These are phyloP conservation scores for Fusarium hostae DNA, from an alignment of 2,329 filamentous ascomycete genomes.

Conservation along the genomic window DNA sequence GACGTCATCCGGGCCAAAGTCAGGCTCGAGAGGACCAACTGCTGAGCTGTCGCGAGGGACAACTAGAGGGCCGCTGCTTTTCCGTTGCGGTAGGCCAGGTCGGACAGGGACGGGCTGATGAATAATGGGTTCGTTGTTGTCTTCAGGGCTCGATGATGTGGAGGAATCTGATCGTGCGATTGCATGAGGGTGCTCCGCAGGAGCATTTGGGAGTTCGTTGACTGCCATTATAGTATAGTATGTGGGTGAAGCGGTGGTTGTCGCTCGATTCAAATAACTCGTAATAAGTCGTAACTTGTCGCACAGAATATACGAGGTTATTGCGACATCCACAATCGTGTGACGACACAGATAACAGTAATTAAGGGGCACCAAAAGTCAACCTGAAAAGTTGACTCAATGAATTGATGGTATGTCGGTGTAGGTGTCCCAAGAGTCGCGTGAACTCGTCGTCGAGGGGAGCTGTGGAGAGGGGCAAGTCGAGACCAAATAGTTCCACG, in stretches of 20 bases:
- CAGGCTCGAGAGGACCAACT: conserved; percentile 76
- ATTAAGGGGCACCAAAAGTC: neutral
- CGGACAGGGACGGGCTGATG: conserved; percentile 66
- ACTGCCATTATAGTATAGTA: conserved; percentile 36
- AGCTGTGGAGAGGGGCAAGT: conserved; percentile 20
- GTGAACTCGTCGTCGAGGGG: conserved; percentile 15
- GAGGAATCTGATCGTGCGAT: conserved; percentile 55
- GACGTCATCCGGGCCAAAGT: conserved; percentile 88
- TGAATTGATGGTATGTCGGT: conserved; percentile 13
- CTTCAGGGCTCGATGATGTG: conserved; percentile 46
- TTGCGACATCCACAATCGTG: conserved; percentile 21
- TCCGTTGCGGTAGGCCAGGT: conserved; percentile 76
- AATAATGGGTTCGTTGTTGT: conserved; percentile 54
- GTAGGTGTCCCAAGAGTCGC: conserved; percentile 13
- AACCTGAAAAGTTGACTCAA: neutral
- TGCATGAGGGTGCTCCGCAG: conserved; percentile 44
- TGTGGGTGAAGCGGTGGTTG: neutral
- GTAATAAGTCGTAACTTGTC: conserved; percentile 21
- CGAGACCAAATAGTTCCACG: conserved; percentile 42
- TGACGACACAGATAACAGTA: neutral
- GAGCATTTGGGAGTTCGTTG: conserved; percentile 41
- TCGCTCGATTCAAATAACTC: neutral
- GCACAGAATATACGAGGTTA: conserved; percentile 4
- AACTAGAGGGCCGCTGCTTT: conserved; percentile 85
- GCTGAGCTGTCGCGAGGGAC: conserved; percentile 80